Evolutionary conservation across 106 monocot genomes (phyloP).

Genomic region (Dioscorea dumetorum): DNA sequence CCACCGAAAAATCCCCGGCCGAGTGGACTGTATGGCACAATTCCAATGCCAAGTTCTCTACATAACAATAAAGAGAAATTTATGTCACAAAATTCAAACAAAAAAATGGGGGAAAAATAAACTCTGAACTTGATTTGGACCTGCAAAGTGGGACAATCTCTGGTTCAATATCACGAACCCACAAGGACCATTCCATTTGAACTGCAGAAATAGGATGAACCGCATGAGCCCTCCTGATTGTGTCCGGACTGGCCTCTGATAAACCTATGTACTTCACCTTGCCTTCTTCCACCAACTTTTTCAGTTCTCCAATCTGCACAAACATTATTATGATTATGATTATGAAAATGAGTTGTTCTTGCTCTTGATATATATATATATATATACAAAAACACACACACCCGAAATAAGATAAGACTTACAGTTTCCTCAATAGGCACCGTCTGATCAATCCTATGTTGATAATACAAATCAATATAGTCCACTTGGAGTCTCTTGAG

Average conservation of each 20-base stretch:
- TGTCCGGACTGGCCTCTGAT: slow-evolving; percentile 75
- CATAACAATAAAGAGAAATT: background rate
- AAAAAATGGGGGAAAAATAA: background rate
- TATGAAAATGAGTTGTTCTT: too few species aligned
- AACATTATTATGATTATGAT: too few species aligned
- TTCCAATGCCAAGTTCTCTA: slow-evolving; percentile 60
- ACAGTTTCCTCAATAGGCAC: slow-evolving; percentile 86
- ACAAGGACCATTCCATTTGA: slow-evolving; percentile 90
- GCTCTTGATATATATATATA: background rate
- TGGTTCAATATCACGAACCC: slow-evolving; percentile 80
- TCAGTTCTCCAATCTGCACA: slow-evolving; percentile 30
- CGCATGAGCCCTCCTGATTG: slow-evolving; percentile 68
- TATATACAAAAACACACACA: too few species aligned
- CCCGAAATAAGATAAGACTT: slow-evolving; percentile 6
- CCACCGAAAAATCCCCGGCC: slow-evolving; percentile 82
- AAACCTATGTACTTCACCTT: slow-evolving; percentile 78
- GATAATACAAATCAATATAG: slow-evolving; percentile 87
- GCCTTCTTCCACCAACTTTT: slow-evolving; percentile 57
- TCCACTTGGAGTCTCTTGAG: slow-evolving; percentile 72
- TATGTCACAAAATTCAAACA: background rate
- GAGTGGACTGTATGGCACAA: slow-evolving; percentile 78
- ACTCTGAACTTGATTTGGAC: background rate
- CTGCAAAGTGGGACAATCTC: slow-evolving; percentile 60
- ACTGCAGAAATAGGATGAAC: slow-evolving; percentile 77
- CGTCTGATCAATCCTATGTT: slow-evolving; percentile 65